Evolutionary conservation across 1,139 yeast species (phyloP), one percentile per base, ranked within the genome.

Genomic region (Protomyces arabidopsidicola): DNA sequence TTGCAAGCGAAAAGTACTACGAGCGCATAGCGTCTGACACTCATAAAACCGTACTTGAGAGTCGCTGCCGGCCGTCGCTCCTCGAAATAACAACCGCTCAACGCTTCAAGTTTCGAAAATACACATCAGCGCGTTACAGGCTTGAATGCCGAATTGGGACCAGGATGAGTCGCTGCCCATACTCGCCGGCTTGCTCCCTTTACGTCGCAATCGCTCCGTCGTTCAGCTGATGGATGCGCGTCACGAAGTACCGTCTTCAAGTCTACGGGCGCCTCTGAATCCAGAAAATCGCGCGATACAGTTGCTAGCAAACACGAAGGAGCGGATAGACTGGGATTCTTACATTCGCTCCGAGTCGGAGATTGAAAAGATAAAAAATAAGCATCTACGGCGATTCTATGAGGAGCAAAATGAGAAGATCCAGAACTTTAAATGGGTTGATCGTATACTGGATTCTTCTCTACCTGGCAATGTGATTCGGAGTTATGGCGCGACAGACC

Each of bases 401-500:
- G 54, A 42, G 34, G 57, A 53, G 18, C 91, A 87, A 73, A 87
- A 88, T 71, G 81, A 78, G 39, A 73, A 85, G 65, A 83, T 87
- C 66, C 82, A 80, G 36, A 77, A 82, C 62, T 86, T 82, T 69
- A 73, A 75, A 58, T 87, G 83, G 67, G 83, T 88, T 38, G 95
- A 88, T 71, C 76, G 79, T 64, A 77, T 87, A 65, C 77, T 88
- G 60, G 95, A 87, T 72, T 83, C 90, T 2, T 91, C 90, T 0
- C 80, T 87, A 65, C 89, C 86, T 68, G 78, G 81, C 65, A 80
- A 82, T 55, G 84, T 88, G 83, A 78, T 88, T 60, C 78, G 82
- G 63, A 84, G 82, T 61, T 87, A 87, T 70, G 62, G 62, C 84
- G 83, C 10, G 78, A 76, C 53, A 22, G 59, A 60, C 14, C 34